A percentile compares a stretch with the other conserved stretches of the same genome.
phyloP scores from a whole-genome alignment of 2,329 filamentous ascomycete genomes.

The Exophiala sideris region DNA sequence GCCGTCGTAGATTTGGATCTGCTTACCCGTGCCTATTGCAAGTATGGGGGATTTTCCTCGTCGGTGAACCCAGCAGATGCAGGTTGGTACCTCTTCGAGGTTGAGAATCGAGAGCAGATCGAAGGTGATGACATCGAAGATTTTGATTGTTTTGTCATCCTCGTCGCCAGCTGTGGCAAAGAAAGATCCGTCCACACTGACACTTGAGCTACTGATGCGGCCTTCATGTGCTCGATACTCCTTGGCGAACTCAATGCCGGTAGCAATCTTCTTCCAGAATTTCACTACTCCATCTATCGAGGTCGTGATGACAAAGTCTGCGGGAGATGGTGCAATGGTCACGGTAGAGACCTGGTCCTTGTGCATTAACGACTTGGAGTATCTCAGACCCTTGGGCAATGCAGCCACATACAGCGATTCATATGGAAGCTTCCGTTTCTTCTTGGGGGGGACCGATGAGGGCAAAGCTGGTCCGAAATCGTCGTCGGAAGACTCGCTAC shows the following conservation, averaged over 20 bases:
- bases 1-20: slow-evolving; percentile 83
- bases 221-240: slow-evolving; percentile 90
- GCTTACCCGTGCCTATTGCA: slow-evolving; percentile 74
- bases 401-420: slow-evolving; percentile 94
- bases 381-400: slow-evolving; percentile 73
- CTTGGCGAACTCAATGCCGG: slow-evolving; percentile 95
- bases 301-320: slow-evolving; percentile 92
- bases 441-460: slow-evolving; percentile 72
- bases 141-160: slow-evolving; percentile 45
- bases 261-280: slow-evolving; percentile 95
- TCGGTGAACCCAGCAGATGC: slow-evolving; percentile 87
- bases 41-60: slow-evolving; percentile 85
- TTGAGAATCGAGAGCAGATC: slow-evolving; percentile 77
- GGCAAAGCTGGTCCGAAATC: slow-evolving; percentile 93
- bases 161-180: slow-evolving; percentile 78
- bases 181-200: slow-evolving; percentile 85
- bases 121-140: slow-evolving; percentile 73
- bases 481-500: slow-evolving; percentile 66
- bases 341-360: slow-evolving; percentile 88
- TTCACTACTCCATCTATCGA: slow-evolving; percentile 96
- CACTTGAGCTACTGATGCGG: slow-evolving; percentile 77
- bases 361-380: slow-evolving; percentile 97
- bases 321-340: slow-evolving; percentile 75
- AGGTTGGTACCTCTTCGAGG: slow-evolving; percentile 71
- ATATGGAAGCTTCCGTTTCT: slow-evolving; percentile 89